Evolutionary conservation across 768 basidiomycete species (phyloP).

Genomic region (Chalciporus sphaerocephalus): DNA sequence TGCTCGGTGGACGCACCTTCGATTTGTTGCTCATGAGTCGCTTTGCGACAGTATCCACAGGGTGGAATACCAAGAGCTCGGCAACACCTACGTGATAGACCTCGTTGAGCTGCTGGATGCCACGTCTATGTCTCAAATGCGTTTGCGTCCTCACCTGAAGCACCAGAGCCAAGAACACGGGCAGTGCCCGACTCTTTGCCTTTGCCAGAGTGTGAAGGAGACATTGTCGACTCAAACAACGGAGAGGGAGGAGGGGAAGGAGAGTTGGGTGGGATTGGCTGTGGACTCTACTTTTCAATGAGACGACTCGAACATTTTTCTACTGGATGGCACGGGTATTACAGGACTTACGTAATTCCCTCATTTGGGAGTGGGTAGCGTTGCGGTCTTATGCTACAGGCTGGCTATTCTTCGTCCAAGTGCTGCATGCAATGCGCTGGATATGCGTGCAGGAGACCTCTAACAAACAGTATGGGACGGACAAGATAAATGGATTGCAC

Average conservation of each 20-base stretch:
- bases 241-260: background rate
- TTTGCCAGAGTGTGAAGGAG: constrained; percentile 42
- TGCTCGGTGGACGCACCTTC: constrained; percentile 43
- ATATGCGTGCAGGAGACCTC: background rate
- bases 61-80: constrained; percentile 93
- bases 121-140: background rate
- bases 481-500: background rate
- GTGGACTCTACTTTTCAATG: background rate
- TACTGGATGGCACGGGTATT: background rate
- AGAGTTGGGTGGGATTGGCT: background rate
- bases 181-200: constrained; percentile 85
- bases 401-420: background rate
- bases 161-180: constrained; percentile 85
- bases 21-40: constrained; percentile 97
- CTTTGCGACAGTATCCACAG: constrained; percentile 97
- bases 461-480: background rate
- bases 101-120: background rate
- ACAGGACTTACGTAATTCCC: constrained; percentile 24
- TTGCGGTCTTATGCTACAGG: background rate
- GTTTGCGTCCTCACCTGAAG: constrained; percentile 66
- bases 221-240: constrained; percentile 33
- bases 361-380: background rate
- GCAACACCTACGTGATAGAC: constrained; percentile 70
- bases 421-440: background rate
- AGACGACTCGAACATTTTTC: constrained; percentile 1